These are phyloP conservation scores for Helianthus tuberosus DNA, from an alignment of 129 eudicot species.

Conservation along the genomic window DNA sequence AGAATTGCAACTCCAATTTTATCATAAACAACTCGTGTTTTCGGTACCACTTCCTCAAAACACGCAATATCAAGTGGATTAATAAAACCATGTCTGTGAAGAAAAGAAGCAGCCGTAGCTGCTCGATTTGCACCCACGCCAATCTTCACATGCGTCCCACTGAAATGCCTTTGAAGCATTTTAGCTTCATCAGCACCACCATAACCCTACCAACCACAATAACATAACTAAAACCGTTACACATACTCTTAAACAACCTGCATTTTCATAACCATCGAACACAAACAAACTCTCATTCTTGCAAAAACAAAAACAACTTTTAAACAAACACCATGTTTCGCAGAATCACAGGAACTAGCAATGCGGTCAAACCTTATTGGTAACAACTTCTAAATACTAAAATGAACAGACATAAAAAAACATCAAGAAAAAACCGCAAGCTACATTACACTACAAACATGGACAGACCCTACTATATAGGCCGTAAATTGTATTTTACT, in stretches of 20 bases:
- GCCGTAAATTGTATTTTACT: no score
- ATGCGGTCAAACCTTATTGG: not conserved
- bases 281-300: not conserved
- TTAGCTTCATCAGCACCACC: constrained; percentile 92
- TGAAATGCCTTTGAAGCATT: constrained; percentile 81
- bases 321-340: not conserved
- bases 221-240: not conserved
- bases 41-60: constrained; percentile 21
- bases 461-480: no score
- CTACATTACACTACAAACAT: constrained; percentile 3
- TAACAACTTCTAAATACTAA: not conserved
- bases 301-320: not conserved
- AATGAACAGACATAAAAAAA: not conserved
- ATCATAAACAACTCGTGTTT: constrained; percentile 31
- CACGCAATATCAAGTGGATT: constrained; percentile 17
- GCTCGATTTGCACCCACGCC: constrained; percentile 86
- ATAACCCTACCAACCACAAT: constrained; percentile 69
- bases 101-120: constrained; percentile 52
- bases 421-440: not conserved
- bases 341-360: not conserved
- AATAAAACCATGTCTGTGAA: constrained; percentile 48
- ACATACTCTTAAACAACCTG: not conserved
- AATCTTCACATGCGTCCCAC: constrained; percentile 56
- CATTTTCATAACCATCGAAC: not conserved
- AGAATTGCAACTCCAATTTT: constrained; percentile 63